Base-by-base conservation (phyloP, 805 yeast species). In the Candida dendrica region DNA sequence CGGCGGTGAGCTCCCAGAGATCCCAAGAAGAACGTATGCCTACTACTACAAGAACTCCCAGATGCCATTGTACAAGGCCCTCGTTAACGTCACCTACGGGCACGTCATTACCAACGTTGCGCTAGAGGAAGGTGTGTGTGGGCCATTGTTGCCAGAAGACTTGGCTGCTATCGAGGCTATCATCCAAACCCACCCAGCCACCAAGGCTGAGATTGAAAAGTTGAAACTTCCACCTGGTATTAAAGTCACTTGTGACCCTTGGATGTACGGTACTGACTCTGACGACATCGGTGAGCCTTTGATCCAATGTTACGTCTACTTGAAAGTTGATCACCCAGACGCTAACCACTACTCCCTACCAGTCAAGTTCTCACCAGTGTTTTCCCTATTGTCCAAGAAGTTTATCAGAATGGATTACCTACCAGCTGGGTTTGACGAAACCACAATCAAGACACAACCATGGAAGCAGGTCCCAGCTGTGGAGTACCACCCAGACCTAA, bases 211-310 rank as follows among this genome's bases (percentile, higher is more conserved):
- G 60, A 69, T 82, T 51, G 84, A 69, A 44, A 81, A 82, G 59
- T 69, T 83, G 62, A 71, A 77, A 49, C 67, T 84, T 44, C 90
- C 89, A 46, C 36, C 42, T 56, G 58, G 74, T 59, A 65, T 58
- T 48, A 52, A 59, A 30, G 80, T 81, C 38, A 72, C 79, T 51
- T 73, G 73, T 56, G 91, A 84, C 59, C 87, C 90, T 41, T 85
- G 95, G 95, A 85, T 84, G 73, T 84, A 85, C 59, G 95, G 91
- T 55, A 80, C 88, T 29, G 88, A 81, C 57, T 80, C 78, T 52
- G 65, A 75, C 38, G 53, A 55, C 34, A 42, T 59, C 15, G 67
- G 60, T 36, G 74, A 81, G 61, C 74, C 79, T n/a, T 66, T 79
- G 67, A 68, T 79, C 48, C 89, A 82, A 65, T 79, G 81, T 60